These are phyloP conservation scores for Ganoderma leucocontextum DNA, from an alignment of 1,284 basidiomycete species.

Conservation along the genomic window DNA sequence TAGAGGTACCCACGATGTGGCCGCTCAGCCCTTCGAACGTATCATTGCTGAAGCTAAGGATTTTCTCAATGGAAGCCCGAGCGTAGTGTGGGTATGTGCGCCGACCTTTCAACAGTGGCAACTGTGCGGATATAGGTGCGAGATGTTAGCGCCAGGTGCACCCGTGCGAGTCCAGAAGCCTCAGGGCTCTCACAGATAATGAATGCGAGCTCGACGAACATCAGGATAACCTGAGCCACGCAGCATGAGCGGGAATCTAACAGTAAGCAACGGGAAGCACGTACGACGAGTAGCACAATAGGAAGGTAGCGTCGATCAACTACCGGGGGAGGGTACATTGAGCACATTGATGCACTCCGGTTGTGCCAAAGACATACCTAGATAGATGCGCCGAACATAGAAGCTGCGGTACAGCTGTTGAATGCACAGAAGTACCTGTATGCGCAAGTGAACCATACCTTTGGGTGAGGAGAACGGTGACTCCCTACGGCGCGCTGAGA, in stretches of 20 bases:
- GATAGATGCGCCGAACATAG: slow-evolving; percentile 7
- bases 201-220: not conserved
- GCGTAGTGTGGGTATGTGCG: not conserved
- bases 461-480: slow-evolving; percentile 9
- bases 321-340: not conserved
- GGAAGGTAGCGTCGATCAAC: not conserved
- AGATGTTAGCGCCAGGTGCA: not conserved
- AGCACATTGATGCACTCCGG: not conserved
- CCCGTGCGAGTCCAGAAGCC: not conserved
- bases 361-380: not conserved
- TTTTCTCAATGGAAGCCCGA: not conserved
- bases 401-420: not conserved
- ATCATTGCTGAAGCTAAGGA: not conserved
- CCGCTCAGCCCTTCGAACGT: slow-evolving; percentile 2
- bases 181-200: not conserved
- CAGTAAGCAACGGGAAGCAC: not conserved
- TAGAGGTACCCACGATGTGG: not conserved
- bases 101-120: not conserved
- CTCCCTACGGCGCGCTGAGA: not conserved
- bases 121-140: not conserved
- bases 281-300: not conserved
- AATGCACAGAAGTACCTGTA: not conserved
- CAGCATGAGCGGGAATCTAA: not conserved
- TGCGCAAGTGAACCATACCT: not conserved
- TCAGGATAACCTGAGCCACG: not conserved